Conservation (phyloP, 2,329 filamentous ascomycete species). For the Penicillium sp. region DNA sequence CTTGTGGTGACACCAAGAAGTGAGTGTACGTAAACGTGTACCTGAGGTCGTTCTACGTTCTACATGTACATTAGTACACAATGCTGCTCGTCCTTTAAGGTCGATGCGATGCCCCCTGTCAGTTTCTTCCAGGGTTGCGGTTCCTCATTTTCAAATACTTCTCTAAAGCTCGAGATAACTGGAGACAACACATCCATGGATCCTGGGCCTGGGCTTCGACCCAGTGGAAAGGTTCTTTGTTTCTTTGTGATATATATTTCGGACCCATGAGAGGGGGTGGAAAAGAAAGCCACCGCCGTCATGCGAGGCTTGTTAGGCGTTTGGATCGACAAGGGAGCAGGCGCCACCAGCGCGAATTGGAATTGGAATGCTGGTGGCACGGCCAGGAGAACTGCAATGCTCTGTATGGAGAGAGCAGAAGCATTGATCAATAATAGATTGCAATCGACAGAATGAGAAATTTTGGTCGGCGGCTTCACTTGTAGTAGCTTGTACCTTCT, state of each 20-base stretch:
- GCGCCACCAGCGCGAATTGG: background rate
- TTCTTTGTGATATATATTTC: background rate
- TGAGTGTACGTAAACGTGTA: background rate
- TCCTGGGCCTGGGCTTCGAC: background rate
- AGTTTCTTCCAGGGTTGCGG: background rate
- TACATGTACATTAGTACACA: background rate
- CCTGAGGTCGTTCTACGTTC: background rate
- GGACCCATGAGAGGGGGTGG: background rate
- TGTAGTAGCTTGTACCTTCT: background rate
- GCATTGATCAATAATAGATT: too few relatives aligned
- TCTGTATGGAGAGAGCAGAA: background rate
- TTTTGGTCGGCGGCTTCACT: background rate
- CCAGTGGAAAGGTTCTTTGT: background rate
- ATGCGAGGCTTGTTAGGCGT: background rate
- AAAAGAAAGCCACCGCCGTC: conserved; percentile 7
- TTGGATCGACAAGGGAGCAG: background rate
- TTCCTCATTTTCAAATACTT: background rate
- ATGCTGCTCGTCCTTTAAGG: background rate
- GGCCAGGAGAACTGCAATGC: background rate
- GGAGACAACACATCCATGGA: background rate
- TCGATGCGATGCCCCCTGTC: background rate
- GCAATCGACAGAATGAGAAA: background rate
- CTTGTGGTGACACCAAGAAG: background rate
- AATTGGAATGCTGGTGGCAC: background rate
- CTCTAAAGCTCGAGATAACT: background rate